Base-by-base conservation (phyloP, 1,284 basidiomycete genomes). In the Moniliophthora roreri region DNA sequence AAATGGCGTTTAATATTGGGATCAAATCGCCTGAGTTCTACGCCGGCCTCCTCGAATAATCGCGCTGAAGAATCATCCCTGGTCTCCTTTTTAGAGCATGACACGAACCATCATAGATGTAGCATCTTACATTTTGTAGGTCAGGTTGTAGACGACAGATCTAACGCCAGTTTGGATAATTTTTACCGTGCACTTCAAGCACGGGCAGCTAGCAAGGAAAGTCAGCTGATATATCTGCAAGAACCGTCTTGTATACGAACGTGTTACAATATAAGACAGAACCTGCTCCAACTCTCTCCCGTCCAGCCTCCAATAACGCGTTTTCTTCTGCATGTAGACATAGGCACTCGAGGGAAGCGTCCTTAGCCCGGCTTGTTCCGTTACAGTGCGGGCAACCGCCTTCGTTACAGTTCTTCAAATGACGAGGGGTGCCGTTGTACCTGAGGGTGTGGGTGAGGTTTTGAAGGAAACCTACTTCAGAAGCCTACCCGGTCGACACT, bases 321-420 rank as follows among this genome's bases (percentile, higher is more conserved):
- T 99, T 99, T 73, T 99, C 97, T 70, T 99, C 97, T 0, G 97
- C 97, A 67, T 99, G 97, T 15, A 99, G 75, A 67, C 97, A 99
- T 0, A 99, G 75, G 65, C 96, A 99, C 66, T 94, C 92, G 57
- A 87, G 80, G 4, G 87, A 69, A n/a, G 76, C 75, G 42, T 83
- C 77, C 2, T 80, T 77, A 11, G 78, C 74, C 32, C 71, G 69
- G 1, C 71, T 68, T 3, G 73, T 74, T 4, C 75, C 79, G 63
- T 98, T 96, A 67, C 94, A 97, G 38, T 84, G 79, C 4, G 73
- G 62, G 68, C 95, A 97, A 18, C 94, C 94, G 4, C 94, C 90
- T 68, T 95, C 87, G 62, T 91, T 90, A 66, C 95, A 97, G 64
- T 97, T 97, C 34, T 63, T 77, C 38, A 98, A 76, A 2, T 95